Evolutionary conservation across 208 protist species (phyloP), one percentile per base, ranked within the genome.

Genomic region (Crithidia thermophila): DNA sequence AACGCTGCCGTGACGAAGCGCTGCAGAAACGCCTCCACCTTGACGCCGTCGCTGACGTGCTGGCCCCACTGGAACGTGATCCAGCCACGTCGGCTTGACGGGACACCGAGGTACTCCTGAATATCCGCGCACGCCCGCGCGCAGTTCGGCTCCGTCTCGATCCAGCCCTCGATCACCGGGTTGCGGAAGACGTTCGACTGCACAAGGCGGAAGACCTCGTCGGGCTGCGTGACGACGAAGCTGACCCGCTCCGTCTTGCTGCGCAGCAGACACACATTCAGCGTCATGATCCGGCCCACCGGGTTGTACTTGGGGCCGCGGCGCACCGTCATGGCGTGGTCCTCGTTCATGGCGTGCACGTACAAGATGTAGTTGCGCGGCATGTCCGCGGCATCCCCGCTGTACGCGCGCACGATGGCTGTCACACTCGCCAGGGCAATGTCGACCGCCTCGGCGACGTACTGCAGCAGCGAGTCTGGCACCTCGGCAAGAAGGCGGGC

Each of bases 151-250:
- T 85, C 80, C 39, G 47, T 80, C 33, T 79, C 81, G 10, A 94
- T 85, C 86, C 87, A 96, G 21, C 88, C 84, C 71, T 96, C 91
- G 61, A 94, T 90, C 7, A 88, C 63, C 3, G 91, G 91, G 45
- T 96, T 85, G 30, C 91, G 85, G 65, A 85, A 96, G 40, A 94
- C 84, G 64, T 77, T 73, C 18, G 91, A 93, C 43, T 88, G 81
- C 30, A 88, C 77, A 37, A 96, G 81, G 21, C 75, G 62, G 31
- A 90, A 61, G 39, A 91, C 85, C 37, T 94, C 84, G 20, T 74
- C 68, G 4, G 80, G 61, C 46, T 77, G 62, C 21, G 85, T 86
- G 28, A 88, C 85, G 18, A 43, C 58, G 51, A 94, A 88, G 49
- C 77, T 65, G 40, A 92, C 84, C 33, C 79, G 50, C 20, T 75